Evolutionary conservation across 352 stramenopile genomes (phyloP).

Genomic region (Pythium biforme): DNA sequence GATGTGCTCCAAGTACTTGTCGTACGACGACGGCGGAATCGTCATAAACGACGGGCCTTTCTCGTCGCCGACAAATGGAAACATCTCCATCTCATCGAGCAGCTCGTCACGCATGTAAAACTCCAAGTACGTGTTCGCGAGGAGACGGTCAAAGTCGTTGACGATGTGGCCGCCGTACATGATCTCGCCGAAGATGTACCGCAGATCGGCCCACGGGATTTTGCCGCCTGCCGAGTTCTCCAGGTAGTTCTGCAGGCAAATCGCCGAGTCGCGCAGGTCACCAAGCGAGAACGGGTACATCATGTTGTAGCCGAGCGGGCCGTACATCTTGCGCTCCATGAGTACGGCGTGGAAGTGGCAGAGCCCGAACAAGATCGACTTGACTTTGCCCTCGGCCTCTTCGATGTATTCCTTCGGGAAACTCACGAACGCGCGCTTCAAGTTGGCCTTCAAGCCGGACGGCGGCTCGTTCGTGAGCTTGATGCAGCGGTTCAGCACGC

Average conservation of each 20-base stretch:
- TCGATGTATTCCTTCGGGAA: conserved; percentile 78
- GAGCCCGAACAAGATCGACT: conserved; percentile 85
- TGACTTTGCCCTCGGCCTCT: conserved; percentile 81
- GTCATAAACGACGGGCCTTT: conserved; percentile 91
- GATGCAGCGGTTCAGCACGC: conserved; percentile 86
- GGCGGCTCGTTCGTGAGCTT: conserved; percentile 90
- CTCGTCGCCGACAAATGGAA: conserved; percentile 96
- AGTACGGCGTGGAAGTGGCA: conserved; percentile 93
- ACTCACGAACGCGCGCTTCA: conserved; percentile 83
- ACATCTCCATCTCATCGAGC: conserved; percentile 91
- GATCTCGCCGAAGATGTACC: conserved; percentile 88
- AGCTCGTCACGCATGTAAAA: conserved; percentile 90
- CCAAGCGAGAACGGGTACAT: conserved; percentile 87
- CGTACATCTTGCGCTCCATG: conserved; percentile 92
- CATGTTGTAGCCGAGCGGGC: conserved; percentile 89
- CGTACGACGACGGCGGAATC: conserved; percentile 94
- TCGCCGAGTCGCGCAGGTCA: conserved; percentile 82
- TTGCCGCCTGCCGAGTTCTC: conserved; percentile 78
- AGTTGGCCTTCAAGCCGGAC: conserved; percentile 84
- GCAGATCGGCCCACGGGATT: conserved; percentile 88
- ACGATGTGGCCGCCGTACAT: conserved; percentile 90
- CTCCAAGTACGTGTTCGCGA: conserved; percentile 80
- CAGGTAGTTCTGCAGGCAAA: conserved; percentile 87
- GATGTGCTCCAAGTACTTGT: conserved; percentile 98
- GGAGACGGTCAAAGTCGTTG: conserved; percentile 78